Base-by-base conservation (phyloP, 1,139 yeast species). In the Protomyces lactucae-debilis region DNA sequence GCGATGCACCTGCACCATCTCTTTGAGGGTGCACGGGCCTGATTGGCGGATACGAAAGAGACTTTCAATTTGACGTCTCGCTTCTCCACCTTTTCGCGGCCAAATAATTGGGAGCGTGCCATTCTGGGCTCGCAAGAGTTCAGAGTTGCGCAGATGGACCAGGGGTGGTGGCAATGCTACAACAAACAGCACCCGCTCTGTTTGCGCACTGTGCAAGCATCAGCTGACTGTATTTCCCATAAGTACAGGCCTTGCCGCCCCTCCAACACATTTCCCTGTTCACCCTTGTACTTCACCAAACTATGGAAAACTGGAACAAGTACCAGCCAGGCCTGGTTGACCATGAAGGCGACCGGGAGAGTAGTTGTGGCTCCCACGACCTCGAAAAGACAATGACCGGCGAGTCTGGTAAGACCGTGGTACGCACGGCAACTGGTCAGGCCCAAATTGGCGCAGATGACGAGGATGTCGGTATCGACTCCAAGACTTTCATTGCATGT, bases 381-480 rank as follows among this genome's bases (percentile, higher is more conserved):
- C 40, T 59, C 39, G 63, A 59, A 14, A 25, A 55, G 48, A 52
- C 57, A n/a, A 43, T 36, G 14, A 52, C 63, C 18, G 63, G 63
- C 39, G 63, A 10, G 52, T 48, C 9, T 55, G 63, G n/a, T 52
- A 51, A 32, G 52, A 52, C 48, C 35, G 51, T 59, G 16, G 40
- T 25, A 39, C 53, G 37, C 28, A 59, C 63, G 6, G 63, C 63
- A 16, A 59, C 63, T 8, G 63, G 63, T 9, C 63, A 59, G 18
- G 63, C 63, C 12, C 56, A 52, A 37, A 39, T 52, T 14, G 63
- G 63, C 14, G 63, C 63, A 6, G 63, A 59, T 35, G 63, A 59
- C 23, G 61, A 57, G 36, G 45, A 52, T 14, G 51, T 55, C 21
- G 52, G 43, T 16, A 59, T 59, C 32, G 63, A 59, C 32, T 6